Percentiles rank a stretch among this genome's conserved stretches.
phyloP scores from a whole-genome alignment of 768 basidiomycete species.

The Asterophora parasitica region DNA sequence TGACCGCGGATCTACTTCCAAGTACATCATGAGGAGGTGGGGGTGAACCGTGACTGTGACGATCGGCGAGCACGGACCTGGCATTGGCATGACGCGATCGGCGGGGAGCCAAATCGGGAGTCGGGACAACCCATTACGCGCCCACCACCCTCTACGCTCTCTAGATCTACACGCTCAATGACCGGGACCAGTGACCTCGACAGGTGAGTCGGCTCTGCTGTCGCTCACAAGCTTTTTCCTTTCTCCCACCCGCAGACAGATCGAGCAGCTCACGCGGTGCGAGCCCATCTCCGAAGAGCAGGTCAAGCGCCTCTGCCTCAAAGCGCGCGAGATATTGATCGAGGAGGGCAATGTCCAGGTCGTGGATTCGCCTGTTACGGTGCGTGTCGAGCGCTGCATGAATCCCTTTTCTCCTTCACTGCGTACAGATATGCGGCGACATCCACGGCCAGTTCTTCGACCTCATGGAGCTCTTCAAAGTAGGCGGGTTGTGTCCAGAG shows the following conservation, averaged over 20 bases:
- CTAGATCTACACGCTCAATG: too few relatives aligned
- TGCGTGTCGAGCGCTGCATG: conserved; percentile 35
- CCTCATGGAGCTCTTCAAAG: conserved; percentile 90
- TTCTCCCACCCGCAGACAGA: conserved; percentile 57
- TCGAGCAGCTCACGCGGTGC: conserved; percentile 89
- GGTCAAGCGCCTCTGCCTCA: conserved; percentile 92
- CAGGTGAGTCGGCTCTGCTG: conserved; percentile 17
- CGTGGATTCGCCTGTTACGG: conserved; percentile 94
- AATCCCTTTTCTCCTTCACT: conserved; percentile 10
- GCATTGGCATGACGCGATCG: too few relatives aligned
- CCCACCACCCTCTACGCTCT: too few relatives aligned
- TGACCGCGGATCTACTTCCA: too few relatives aligned
- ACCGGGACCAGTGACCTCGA: conserved; percentile 24
- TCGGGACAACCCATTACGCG: too few relatives aligned
- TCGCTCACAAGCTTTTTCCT: too few relatives aligned
- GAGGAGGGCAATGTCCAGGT: conserved; percentile 95
- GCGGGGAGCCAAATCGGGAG: too few relatives aligned
- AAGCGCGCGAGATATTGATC: conserved; percentile 93
- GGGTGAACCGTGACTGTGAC: too few relatives aligned
- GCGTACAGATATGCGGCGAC: conserved; percentile 84
- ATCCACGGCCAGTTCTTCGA: conserved; percentile 98
- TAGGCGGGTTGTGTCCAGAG: conserved; percentile 88
- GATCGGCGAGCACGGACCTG: too few relatives aligned
- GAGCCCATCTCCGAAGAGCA: conserved; percentile 94
- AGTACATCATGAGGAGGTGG: too few relatives aligned